Evolutionary conservation across 2,329 filamentous ascomycete species (phyloP), one percentile per base, ranked within the genome.

Genomic region (Gnomoniopsis smithogilvyi): DNA sequence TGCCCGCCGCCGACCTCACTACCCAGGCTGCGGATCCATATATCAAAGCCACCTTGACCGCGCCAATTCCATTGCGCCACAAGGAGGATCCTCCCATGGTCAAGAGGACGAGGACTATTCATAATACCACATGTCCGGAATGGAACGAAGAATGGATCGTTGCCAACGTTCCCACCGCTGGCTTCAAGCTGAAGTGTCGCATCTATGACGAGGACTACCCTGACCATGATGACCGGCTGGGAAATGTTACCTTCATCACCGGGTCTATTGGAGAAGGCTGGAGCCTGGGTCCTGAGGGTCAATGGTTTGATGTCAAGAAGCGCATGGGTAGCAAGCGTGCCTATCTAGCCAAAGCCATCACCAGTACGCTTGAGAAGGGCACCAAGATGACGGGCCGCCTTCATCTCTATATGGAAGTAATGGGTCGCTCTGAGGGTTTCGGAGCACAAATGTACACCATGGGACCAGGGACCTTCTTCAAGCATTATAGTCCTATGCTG

Each of bases 61-160:
- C 89, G 1, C 77, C 80, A 19, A 76, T 92, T n/a, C 86, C 86
- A 0, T 87, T 84, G 65, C 80, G 92, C 38, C 92, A 96, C 75
- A 94, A 94, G 72, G 91, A 96, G 69, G 92, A 97, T 68, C 90
- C 92, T 0, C 81, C 85, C 22, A 76, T 96, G 34, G 79, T 79
- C 22, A 84, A 90, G 69, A 86, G 94, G 49, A 96, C 92, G 0
- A 85, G 81, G 1, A 97, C 94, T 0, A 74, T 93, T 36, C 84
- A 89, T 59, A 84, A 82, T 64, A 87, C 82, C 45, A 88, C 85
- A 1, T 83, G 93, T 66, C 93, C 94, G 0, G 79, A 78, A 51
- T 98, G 94, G 94, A 82, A 96, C 51, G 85, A 88, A 41, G 83
- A 91, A 61, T 98, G 94, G 94, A 81, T 92, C 22, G 88, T 98